Percentiles rank a stretch among this genome's conserved stretches.
These are phyloP conservation scores for Gaeumannomyces sp. DNA, from an alignment of 2,329 filamentous ascomycete species.

Conservation along the genomic window DNA sequence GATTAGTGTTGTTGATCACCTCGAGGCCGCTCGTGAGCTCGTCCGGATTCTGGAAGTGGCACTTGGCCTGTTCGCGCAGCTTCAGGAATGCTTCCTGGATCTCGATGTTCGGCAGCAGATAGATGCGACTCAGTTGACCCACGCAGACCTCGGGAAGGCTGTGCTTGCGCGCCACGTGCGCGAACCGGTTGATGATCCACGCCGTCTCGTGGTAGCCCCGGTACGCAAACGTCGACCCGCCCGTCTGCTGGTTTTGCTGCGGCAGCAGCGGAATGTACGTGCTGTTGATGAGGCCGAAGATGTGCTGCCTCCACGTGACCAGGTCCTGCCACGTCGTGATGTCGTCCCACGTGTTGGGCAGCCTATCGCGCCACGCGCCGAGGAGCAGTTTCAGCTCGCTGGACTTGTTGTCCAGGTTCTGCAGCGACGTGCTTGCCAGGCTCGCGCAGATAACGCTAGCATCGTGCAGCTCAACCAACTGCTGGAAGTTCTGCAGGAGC, in stretches of 20 bases:
- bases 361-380: conserved; percentile 87
- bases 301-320: conserved; percentile 99
- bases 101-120: conserved; percentile 97
- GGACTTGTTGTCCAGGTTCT: conserved; percentile 88
- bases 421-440: conserved; percentile 73
- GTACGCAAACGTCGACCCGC: conserved; percentile 91
- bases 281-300: conserved; percentile 93
- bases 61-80: conserved; percentile 95
- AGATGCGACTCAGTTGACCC: conserved; percentile 92
- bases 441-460: conserved; percentile 95
- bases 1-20: conserved; percentile 98
- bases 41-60: conserved; percentile 91
- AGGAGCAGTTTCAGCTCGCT: conserved; percentile 91
- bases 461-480: conserved; percentile 94
- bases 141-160: conserved; percentile 96
- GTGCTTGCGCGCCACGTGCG: conserved; percentile 95
- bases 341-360: conserved; percentile 98
- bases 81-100: conserved; percentile 99
- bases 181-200: conserved; percentile 99
- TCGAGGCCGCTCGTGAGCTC: conserved; percentile 91
- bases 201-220: conserved; percentile 97
- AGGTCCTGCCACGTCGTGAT: conserved; percentile 99
- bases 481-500: conserved; percentile 94
- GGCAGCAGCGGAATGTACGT: conserved; percentile 86
- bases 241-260: conserved; percentile 71